phyloP scores from a whole-genome alignment of 2,329 filamentous ascomycete species.

The Fusarium setosum region DNA sequence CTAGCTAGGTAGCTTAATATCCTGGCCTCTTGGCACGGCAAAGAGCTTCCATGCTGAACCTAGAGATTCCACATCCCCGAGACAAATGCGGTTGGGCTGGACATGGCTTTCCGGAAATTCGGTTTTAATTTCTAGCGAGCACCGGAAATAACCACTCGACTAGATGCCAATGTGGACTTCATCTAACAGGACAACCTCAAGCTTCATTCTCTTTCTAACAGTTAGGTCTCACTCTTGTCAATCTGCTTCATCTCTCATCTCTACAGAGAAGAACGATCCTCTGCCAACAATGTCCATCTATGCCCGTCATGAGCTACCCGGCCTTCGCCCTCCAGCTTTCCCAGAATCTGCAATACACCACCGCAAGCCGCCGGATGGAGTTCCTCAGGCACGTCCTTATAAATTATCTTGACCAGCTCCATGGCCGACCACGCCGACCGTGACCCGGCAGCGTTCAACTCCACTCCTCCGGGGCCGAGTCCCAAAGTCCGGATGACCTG shows the following conservation, averaged over 20 bases:
- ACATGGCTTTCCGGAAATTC: background rate
- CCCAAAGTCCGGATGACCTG: conserved; percentile 76
- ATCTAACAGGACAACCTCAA: too few species aligned
- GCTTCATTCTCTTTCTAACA: too few species aligned
- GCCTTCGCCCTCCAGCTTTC: conserved; percentile 81
- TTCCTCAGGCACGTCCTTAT: conserved; percentile 79
- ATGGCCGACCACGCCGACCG: conserved; percentile 71
- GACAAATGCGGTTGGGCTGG: background rate
- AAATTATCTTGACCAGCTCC: conserved; percentile 90
- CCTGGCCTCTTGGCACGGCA: conserved; percentile 15
- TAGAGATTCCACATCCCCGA: background rate
- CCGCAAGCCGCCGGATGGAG: conserved; percentile 81
- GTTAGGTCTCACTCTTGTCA: background rate
- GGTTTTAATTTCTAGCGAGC: background rate
- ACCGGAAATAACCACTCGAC: background rate
- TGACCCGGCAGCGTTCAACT: conserved; percentile 39
- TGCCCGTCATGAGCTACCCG: conserved; percentile 62
- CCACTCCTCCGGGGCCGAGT: conserved; percentile 45
- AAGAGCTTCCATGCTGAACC: background rate
- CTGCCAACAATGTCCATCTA: conserved; percentile 42
- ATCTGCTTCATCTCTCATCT: background rate
- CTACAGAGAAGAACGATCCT: conserved; percentile 40
- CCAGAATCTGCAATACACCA: conserved; percentile 81
- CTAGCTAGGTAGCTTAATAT: background rate
- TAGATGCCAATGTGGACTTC: too few species aligned